Percentiles rank a stretch among this genome's conserved stretches.
These are phyloP conservation scores for Cladobotryum protrusum DNA, from an alignment of 2,329 filamentous ascomycete species.

Conservation along the genomic window DNA sequence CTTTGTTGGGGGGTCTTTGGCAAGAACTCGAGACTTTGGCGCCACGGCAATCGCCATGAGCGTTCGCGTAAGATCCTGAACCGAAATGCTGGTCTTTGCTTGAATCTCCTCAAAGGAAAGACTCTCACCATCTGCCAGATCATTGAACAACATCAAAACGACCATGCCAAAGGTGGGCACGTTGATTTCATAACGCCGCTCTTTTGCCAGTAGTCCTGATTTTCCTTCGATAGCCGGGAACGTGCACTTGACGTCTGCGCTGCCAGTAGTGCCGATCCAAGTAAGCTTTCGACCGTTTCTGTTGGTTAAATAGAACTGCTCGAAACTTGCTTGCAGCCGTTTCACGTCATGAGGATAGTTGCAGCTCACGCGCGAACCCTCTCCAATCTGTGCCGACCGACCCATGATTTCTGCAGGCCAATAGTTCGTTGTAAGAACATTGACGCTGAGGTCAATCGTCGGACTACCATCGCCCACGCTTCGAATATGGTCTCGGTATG, in stretches of 20 bases:
- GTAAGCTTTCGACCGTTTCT: conserved; percentile 84
- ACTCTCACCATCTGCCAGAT: conserved; percentile 48
- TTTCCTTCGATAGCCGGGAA: conserved; percentile 70
- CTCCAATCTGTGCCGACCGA: conserved; percentile 44
- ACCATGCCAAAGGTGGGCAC: conserved; percentile 92
- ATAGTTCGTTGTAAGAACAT: conserved; percentile 84
- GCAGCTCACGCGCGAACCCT: conserved; percentile 42
- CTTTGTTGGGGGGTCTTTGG: conserved; percentile 75
- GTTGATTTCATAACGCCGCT: conserved; percentile 80
- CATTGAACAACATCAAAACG: conserved; percentile 83
- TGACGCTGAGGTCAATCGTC: conserved; percentile 72
- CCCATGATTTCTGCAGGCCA: conserved; percentile 92
- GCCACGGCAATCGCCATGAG: conserved; percentile 77
- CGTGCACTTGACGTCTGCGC: conserved; percentile 75
- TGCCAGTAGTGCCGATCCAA: conserved; percentile 68
- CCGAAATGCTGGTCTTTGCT: conserved; percentile 70
- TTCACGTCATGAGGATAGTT: conserved; percentile 71
- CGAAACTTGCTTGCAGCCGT: conserved; percentile 74
- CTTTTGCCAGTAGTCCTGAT: conserved; percentile 52
- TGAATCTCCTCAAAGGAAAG: conserved; percentile 73
- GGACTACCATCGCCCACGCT: conserved; percentile 41
- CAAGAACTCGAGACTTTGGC: conserved; percentile 73
- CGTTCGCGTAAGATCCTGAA: conserved; percentile 66
- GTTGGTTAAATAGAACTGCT: conserved; percentile 79
- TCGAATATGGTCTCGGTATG: conserved; percentile 64